Conservation (phyloP, 805 yeast genomes). For the Maudiozyma saulgeensis region DNA sequence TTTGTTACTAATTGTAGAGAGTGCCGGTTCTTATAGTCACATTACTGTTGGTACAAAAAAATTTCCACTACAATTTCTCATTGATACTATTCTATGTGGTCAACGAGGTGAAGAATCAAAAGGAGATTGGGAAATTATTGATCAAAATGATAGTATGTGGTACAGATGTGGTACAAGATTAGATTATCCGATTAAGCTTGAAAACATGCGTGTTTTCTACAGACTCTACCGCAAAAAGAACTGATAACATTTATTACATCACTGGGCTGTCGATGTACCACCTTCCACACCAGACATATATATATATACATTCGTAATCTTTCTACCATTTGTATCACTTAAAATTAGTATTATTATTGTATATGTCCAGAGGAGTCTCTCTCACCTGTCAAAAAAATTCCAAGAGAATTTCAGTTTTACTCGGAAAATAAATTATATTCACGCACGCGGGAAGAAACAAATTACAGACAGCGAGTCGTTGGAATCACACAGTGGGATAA, state of each 20-base stretch:
- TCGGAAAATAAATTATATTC: too few relatives aligned
- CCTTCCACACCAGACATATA: too few relatives aligned
- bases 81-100: constrained; percentile 64
- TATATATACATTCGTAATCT: too few relatives aligned
- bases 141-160: constrained; percentile 72
- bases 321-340: too few relatives aligned
- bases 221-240: constrained; percentile 53
- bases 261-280: too few relatives aligned
- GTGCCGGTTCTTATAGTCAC: constrained; percentile 85
- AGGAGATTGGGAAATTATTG: constrained; percentile 60
- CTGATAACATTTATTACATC: background rate
- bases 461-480: too few relatives aligned
- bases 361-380: too few relatives aligned
- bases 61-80: constrained; percentile 74
- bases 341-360: too few relatives aligned
- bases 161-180: constrained; percentile 49
- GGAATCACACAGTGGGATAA: background rate
- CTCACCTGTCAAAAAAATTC: too few relatives aligned
- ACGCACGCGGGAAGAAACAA: too few relatives aligned
- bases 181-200: constrained; percentile 59
- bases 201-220: constrained; percentile 81
- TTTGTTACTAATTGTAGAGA: constrained; percentile 60
- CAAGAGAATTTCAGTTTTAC: too few relatives aligned
- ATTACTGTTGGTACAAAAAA: constrained; percentile 64
- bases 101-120: constrained; percentile 32